phyloP scores from a whole-genome alignment of 352 stramenopile species.

The Peronospora farinosa region DNA sequence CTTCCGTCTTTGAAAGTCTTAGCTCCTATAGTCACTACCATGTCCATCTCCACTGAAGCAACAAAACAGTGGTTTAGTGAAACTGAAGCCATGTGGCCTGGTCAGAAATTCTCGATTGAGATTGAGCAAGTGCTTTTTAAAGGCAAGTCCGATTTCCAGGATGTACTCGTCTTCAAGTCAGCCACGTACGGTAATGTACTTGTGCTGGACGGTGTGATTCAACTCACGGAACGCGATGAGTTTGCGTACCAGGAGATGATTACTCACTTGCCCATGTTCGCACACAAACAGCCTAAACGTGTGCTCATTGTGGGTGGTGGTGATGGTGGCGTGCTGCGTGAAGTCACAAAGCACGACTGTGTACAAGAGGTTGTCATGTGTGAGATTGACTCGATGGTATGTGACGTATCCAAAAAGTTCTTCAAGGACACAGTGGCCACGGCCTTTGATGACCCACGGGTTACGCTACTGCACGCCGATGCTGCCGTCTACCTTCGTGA shows the following conservation, averaged over 20 bases:
- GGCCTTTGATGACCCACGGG: constrained; percentile 93
- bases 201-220: constrained; percentile 98
- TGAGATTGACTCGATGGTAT: constrained; percentile 98
- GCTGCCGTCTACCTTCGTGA: constrained; percentile 85
- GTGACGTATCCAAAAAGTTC: constrained; percentile 92
- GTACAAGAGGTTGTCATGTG: constrained; percentile 97
- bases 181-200: constrained; percentile 95
- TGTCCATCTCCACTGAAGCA: constrained; percentile 28
- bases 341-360: constrained; percentile 90
- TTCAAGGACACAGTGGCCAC: constrained; percentile 86
- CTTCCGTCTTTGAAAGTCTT: constrained; percentile 4
- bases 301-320: constrained; percentile 97
- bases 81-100: constrained; percentile 92
- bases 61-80: constrained; percentile 91
- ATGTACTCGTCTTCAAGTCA: constrained; percentile 99
- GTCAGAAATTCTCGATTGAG: constrained; percentile 89
- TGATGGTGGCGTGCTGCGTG: constrained; percentile 95
- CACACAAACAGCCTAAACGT: constrained; percentile 92
- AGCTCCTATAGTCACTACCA: constrained; percentile 10
- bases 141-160: constrained; percentile 95
- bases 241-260: constrained; percentile 99
- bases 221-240: constrained; percentile 97
- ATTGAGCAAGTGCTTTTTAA: constrained; percentile 93
- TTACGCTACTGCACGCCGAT: constrained; percentile 91
- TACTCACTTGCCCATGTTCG: constrained; percentile 95